These are phyloP conservation scores for Arthrobotrys entomopaga DNA, from an alignment of 2,329 filamentous ascomycete species.

Conservation along the genomic window DNA sequence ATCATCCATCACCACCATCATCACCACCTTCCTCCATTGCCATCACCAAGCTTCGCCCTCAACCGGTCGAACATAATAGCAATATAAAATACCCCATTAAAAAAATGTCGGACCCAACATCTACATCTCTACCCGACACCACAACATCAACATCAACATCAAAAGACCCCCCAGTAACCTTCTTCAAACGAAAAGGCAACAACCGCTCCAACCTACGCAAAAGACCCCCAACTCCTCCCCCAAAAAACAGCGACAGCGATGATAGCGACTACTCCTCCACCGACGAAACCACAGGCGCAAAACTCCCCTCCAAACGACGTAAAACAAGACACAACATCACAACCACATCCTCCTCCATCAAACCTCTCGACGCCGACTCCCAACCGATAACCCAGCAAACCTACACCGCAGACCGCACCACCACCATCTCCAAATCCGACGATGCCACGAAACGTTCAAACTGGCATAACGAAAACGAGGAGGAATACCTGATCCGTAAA, in stretches of 20 bases:
- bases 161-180: constrained; percentile 71
- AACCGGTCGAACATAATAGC: no score
- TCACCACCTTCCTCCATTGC: constrained; percentile 1
- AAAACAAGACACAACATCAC: constrained; percentile 74
- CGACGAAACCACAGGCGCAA: constrained; percentile 68
- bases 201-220: constrained; percentile 81
- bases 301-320: constrained; percentile 80
- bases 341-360: constrained; percentile 71
- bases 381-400: constrained; percentile 25
- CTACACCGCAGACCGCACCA: constrained; percentile 66
- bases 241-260: constrained; percentile 67
- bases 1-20: constrained; percentile 8
- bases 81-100: no score
- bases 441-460: constrained; percentile 90
- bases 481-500: constrained; percentile 61
- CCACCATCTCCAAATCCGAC: constrained; percentile 73
- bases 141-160: not conserved
- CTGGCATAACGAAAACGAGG: constrained; percentile 83
- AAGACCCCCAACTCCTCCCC: constrained; percentile 79
- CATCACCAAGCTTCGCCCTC: constrained; percentile 6
- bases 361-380: constrained; percentile 62
- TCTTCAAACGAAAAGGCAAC: constrained; percentile 83
- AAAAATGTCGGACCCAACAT: no score
- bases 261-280: constrained; percentile 74
- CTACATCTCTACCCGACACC: not conserved